Evolutionary conservation across 2,329 filamentous ascomycete species (phyloP).

Genomic region (Fusarium drepaniforme): DNA sequence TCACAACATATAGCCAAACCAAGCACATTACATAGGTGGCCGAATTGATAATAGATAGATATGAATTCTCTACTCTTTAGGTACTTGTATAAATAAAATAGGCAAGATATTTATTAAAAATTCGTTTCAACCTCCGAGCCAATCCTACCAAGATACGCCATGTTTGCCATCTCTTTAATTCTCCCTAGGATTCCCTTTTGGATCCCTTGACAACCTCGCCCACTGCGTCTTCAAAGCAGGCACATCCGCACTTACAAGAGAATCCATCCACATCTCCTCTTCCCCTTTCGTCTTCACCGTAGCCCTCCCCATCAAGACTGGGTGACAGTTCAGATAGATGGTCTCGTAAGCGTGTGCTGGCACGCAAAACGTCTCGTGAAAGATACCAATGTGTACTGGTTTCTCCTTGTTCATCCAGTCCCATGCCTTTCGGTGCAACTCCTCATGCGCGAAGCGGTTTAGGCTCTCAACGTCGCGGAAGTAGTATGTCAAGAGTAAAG

Average conservation of each 20-base stretch:
- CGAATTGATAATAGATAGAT: no score
- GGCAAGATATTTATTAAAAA: not conserved
- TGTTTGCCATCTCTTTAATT: not conserved
- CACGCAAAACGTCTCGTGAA: constrained; percentile 66
- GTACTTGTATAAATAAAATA: not conserved
- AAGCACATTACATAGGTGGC: not conserved
- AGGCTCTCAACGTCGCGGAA: constrained; percentile 63
- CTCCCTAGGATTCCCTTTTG: constrained; percentile 31
- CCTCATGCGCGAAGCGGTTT: constrained; percentile 64
- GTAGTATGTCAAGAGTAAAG: constrained; percentile 61
- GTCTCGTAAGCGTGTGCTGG: constrained; percentile 61
- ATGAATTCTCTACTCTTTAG: not conserved
- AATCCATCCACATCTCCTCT: constrained; percentile 48
- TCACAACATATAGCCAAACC: not conserved
- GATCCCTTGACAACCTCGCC: constrained; percentile 46
- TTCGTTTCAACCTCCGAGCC: not conserved
- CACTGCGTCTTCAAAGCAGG: constrained; percentile 51
- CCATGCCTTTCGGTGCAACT: constrained; percentile 62
- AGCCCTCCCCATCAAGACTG: constrained; percentile 50
- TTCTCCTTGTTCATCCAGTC: constrained; percentile 59
- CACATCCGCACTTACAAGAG: constrained; percentile 49
- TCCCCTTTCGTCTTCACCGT: constrained; percentile 40
- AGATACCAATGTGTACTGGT: constrained; percentile 60
- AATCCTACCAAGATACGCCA: not conserved
- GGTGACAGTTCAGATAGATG: constrained; percentile 61